phyloP scores from a whole-genome alignment of 257 asterid species.

The Mentha longifolia region DNA sequence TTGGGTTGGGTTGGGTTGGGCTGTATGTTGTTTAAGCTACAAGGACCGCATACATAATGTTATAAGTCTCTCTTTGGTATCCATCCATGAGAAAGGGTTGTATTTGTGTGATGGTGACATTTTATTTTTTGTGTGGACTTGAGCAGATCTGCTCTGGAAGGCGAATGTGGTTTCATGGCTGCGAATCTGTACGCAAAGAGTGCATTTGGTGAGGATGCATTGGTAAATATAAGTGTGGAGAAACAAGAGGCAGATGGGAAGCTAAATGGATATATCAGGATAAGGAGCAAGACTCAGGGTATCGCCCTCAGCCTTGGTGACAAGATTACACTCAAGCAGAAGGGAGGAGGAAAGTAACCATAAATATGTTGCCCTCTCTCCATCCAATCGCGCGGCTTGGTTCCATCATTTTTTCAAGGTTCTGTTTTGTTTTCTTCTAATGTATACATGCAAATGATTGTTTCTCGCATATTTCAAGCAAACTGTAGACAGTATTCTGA shows the following conservation, averaged over 20 bases:
- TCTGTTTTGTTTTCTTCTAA: neutral
- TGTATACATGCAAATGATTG: neutral
- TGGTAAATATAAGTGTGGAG: constrained; percentile 94
- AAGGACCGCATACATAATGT: neutral
- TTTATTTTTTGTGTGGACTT: neutral
- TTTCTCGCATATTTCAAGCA: constrained; percentile 3
- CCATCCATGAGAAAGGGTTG: too few relatives aligned
- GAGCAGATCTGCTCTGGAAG: constrained; percentile 88
- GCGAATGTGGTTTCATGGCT: constrained; percentile 94
- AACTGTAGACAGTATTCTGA: constrained; percentile 9
- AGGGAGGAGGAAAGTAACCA: constrained; percentile 82
- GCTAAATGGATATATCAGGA: constrained; percentile 89
- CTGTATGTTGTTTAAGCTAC: constrained; percentile 5
- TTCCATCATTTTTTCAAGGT: neutral
- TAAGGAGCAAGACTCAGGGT: constrained; percentile 99
- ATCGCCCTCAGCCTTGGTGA: constrained; percentile 98
- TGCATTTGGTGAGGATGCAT: constrained; percentile 95
- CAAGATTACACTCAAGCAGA: constrained; percentile 96
- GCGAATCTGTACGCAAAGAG: constrained; percentile 97
- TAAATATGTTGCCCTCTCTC: constrained; percentile 24
- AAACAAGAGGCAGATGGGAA: constrained; percentile 76
- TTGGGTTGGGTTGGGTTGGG: neutral
- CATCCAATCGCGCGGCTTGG: neutral
- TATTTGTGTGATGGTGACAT: too few relatives aligned
- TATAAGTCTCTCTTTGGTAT: too few relatives aligned